Evolutionary conservation across 306 rosid genomes (phyloP).

Genomic region (Pyrus pyrifolia): DNA sequence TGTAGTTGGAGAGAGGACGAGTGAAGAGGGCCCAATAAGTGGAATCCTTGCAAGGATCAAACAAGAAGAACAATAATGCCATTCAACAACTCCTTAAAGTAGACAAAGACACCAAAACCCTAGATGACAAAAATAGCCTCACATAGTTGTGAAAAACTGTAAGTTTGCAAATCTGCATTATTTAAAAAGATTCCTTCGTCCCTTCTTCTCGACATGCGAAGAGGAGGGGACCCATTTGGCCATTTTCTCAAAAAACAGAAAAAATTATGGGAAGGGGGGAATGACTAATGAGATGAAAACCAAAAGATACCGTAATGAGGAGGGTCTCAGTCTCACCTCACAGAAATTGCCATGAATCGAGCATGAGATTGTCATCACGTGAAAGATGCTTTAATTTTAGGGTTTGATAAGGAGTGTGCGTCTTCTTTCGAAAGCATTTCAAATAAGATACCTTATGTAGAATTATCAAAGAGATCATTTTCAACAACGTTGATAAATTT

Average conservation of each 20-base stretch:
- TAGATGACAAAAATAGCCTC: conserved; percentile 45
- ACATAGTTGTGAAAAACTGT: conserved; percentile 18
- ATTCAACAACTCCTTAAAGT: conserved; percentile 40
- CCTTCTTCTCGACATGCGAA: background rate
- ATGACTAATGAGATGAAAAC: conserved; percentile 13
- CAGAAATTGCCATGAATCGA: conserved; percentile 32
- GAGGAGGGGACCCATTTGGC: conserved; percentile 14
- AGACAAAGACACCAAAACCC: conserved; percentile 48
- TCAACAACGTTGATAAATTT: too few relatives aligned
- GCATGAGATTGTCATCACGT: conserved; percentile 57
- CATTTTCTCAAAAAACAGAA: background rate
- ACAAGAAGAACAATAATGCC: conserved; percentile 29
- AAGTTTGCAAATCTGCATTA: conserved; percentile 21
- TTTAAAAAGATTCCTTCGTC: conserved; percentile 40
- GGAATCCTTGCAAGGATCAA: conserved; percentile 46
- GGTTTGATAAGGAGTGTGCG: conserved; percentile 28
- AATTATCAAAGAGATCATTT: too few relatives aligned
- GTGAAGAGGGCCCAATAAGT: conserved; percentile 27
- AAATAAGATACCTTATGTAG: conserved; percentile 20
- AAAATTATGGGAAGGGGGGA: background rate
- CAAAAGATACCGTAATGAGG: conserved; percentile 40
- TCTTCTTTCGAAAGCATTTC: conserved; percentile 26
- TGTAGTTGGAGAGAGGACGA: conserved; percentile 28
- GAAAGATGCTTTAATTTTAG: conserved; percentile 53
- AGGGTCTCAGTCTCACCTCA: conserved; percentile 17